Conservation (phyloP, 169 alveolate species). For the Eimeria sp. region DNA sequence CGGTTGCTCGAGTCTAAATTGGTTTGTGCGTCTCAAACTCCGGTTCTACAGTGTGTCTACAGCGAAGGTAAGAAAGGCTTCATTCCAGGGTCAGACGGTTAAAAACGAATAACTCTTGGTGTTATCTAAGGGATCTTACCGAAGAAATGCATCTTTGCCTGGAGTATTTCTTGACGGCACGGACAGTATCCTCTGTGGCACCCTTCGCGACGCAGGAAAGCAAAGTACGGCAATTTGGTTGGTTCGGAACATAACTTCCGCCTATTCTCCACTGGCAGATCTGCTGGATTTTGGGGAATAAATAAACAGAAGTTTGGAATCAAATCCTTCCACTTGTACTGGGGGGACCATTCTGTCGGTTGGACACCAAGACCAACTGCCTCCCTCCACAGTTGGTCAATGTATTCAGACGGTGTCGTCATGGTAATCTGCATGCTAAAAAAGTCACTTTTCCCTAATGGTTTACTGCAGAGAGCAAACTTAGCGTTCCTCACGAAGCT, state of each 20-base stretch:
- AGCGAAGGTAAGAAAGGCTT: too few species aligned
- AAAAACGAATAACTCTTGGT: not conserved
- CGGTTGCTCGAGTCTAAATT: too few species aligned
- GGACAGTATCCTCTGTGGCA: not conserved
- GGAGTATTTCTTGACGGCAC: not conserved
- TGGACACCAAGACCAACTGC: not conserved
- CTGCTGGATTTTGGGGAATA: not conserved
- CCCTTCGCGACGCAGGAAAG: not conserved
- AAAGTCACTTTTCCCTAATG: too few species aligned
- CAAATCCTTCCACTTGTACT: not conserved
- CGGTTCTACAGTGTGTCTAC: too few species aligned
- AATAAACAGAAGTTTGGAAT: not conserved
- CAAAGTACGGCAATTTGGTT: not conserved
- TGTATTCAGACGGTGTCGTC: not conserved
- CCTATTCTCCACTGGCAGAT: not conserved
- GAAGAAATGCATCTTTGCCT: not conserved
- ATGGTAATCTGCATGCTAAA: not conserved
- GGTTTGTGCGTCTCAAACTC: too few species aligned
- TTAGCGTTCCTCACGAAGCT: too few species aligned
- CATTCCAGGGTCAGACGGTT: not conserved
- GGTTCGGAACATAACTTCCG: not conserved
- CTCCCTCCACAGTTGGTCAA: slow-evolving; percentile 19
- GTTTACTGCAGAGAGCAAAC: too few species aligned
- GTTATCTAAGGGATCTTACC: not conserved
- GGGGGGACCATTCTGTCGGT: not conserved